Evolutionary conservation across 225 moss, liverwort and hornwort genomes (phyloP).

Genomic region (Anthoceros angustus): DNA sequence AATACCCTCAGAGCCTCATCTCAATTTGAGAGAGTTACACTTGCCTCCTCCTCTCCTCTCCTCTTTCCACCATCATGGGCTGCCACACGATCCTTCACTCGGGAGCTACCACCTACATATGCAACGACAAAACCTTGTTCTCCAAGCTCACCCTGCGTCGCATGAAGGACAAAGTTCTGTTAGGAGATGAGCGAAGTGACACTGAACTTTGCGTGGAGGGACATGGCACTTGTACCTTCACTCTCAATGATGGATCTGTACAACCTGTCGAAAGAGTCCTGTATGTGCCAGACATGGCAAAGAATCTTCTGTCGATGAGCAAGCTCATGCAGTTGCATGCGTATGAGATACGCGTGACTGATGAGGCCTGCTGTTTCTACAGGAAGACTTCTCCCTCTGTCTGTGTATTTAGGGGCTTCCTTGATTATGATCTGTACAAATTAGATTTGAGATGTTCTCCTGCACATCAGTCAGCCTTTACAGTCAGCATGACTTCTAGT

Average conservation of each 20-base stretch:
- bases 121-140: background rate
- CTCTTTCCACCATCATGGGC: too few relatives aligned
- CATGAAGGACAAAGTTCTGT: background rate
- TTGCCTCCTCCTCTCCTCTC: too few relatives aligned
- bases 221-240: background rate
- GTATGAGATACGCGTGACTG: background rate
- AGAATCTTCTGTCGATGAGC: background rate
- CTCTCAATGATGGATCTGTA: background rate
- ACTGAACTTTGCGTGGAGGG: background rate
- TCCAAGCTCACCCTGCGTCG: background rate
- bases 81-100: too few relatives aligned
- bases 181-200: background rate
- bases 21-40: too few relatives aligned
- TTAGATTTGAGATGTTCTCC: background rate
- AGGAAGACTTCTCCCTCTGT: background rate
- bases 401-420: background rate
- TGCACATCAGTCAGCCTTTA: background rate
- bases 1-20: too few relatives aligned
- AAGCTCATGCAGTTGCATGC: constrained; percentile 1
- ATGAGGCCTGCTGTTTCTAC: background rate
- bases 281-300: constrained; percentile 1
- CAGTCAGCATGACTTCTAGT: background rate
- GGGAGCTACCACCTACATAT: too few relatives aligned
- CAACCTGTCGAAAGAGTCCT: background rate
- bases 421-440: background rate